phyloP scores from a whole-genome alignment of 805 yeast genomes.

The Wickerhamiella kazuoi region DNA sequence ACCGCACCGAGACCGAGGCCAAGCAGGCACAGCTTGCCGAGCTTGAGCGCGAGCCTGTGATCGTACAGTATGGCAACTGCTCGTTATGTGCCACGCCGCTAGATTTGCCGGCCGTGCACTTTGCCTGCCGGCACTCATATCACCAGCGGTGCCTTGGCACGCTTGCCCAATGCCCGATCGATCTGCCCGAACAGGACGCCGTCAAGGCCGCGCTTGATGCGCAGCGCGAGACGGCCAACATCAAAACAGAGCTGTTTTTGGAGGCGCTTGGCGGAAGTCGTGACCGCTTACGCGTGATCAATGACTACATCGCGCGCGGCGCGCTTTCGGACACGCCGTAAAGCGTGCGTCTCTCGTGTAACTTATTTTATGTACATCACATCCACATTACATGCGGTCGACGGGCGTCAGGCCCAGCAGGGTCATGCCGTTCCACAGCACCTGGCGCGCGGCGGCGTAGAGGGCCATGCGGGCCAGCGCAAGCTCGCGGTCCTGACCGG shows the following conservation, averaged over 20 bases:
- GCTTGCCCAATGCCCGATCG: conserved; percentile 47
- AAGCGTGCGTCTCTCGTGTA: not conserved
- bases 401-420: conserved; percentile 93
- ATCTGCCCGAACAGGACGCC: conserved; percentile 55
- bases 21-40: conserved; percentile 37
- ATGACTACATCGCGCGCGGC: conserved; percentile 78
- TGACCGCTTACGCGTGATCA: conserved; percentile 56
- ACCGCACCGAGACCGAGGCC: conserved; percentile 45
- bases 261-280: conserved; percentile 32
- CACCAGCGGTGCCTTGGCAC: conserved; percentile 55
- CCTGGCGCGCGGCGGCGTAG: conserved; percentile 78
- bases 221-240: conserved; percentile 42
- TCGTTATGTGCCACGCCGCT: conserved; percentile 44
- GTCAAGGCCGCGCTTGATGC: conserved; percentile 38
- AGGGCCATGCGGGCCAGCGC: conserved; percentile 85
- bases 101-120: conserved; percentile 67
- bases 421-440: conserved; percentile 73
- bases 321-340: conserved; percentile 28
- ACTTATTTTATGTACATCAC: not conserved
- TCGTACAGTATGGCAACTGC: conserved; percentile 48
- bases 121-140: conserved; percentile 71
- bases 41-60: conserved; percentile 30
- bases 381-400: conserved; percentile 62
- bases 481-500: conserved; percentile 77
- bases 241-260: conserved; percentile 42